phyloP scores from a whole-genome alignment of 768 basidiomycete species.

The Tephrocybe sp. region DNA sequence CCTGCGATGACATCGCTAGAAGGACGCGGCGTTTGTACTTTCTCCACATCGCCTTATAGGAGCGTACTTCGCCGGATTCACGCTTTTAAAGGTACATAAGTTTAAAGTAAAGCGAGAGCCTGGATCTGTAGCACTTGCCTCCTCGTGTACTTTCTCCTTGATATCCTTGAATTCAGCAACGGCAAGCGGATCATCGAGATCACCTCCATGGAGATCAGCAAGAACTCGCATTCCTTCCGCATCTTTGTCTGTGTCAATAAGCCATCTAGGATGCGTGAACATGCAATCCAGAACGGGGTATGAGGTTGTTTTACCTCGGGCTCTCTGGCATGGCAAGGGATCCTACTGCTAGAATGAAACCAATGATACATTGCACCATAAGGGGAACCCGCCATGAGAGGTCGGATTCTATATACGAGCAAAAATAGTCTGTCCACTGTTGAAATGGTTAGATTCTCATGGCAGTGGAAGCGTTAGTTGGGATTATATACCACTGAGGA shows the following conservation, averaged over 20 bases:
- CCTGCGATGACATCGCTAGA: conserved; percentile 93
- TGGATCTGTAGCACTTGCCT: conserved; percentile 38
- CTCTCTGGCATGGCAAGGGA: conserved; percentile 87
- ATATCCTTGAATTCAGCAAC: conserved; percentile 88
- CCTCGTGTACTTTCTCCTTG: conserved; percentile 71
- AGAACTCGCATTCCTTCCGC: conserved; percentile 82
- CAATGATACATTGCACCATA: conserved; percentile 85
- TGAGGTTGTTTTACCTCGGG: conserved; percentile 58
- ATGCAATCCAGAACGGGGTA: not conserved
- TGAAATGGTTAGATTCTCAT: not conserved
- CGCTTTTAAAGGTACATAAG: conserved; percentile 42
- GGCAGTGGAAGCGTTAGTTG: not conserved
- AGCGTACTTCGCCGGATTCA: conserved; percentile 68
- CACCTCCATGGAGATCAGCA: conserved; percentile 84
- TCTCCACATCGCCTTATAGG: conserved; percentile 82
- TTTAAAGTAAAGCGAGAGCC: not conserved
- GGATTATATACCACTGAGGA: conserved; percentile 70
- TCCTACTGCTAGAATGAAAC: conserved; percentile 72
- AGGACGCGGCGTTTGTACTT: conserved; percentile 84
- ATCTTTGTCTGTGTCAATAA: conserved; percentile 86
- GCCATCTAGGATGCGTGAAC: conserved; percentile 54
- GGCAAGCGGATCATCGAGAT: conserved; percentile 64
- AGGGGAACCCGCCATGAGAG: conserved; percentile 91
- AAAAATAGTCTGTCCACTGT: conserved; percentile 94
- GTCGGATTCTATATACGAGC: conserved; percentile 83